A percentile compares a stretch with the other conserved stretches of the same genome.
These are phyloP conservation scores for Pisolithus thermaeus DNA, from an alignment of 1,284 basidiomycete species.

Conservation along the genomic window DNA sequence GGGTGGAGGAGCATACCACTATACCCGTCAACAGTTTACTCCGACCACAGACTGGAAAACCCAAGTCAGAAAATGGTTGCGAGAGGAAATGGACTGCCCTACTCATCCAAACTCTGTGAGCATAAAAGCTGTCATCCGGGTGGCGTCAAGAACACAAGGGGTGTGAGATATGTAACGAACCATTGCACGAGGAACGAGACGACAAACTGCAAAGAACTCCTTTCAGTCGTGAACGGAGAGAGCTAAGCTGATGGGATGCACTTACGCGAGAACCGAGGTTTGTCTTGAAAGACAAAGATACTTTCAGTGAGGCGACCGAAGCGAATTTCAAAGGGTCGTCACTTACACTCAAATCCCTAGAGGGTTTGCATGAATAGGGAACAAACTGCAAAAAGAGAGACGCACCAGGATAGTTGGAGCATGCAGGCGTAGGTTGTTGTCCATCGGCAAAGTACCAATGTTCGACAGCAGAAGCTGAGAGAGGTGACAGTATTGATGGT, in stretches of 20 bases:
- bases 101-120: constrained; percentile 20
- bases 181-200: constrained; percentile 11
- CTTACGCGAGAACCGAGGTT: neutral
- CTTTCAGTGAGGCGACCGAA: too few relatives aligned
- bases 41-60: constrained; percentile 11
- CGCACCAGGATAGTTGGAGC: neutral
- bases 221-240: neutral
- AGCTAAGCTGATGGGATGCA: too few relatives aligned
- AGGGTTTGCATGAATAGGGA: neutral
- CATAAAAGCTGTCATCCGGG: constrained; percentile 7
- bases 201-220: neutral
- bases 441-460: neutral
- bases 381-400: neutral
- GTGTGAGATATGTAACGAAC: neutral
- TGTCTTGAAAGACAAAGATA: neutral
- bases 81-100: neutral
- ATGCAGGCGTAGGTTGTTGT: neutral
- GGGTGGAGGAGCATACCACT: constrained; percentile 11
- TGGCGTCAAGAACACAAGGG: neutral
- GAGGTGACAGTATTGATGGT: neutral
- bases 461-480: neutral
- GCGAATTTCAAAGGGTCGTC: neutral
- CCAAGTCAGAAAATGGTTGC: neutral
- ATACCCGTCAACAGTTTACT: constrained; percentile 8
- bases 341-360: neutral